A percentile compares a stretch with the other conserved stretches of the same genome.
phyloP scores from a whole-genome alignment of 495 filamentous ascomycete species.

The Cercophora newfieldiana region DNA sequence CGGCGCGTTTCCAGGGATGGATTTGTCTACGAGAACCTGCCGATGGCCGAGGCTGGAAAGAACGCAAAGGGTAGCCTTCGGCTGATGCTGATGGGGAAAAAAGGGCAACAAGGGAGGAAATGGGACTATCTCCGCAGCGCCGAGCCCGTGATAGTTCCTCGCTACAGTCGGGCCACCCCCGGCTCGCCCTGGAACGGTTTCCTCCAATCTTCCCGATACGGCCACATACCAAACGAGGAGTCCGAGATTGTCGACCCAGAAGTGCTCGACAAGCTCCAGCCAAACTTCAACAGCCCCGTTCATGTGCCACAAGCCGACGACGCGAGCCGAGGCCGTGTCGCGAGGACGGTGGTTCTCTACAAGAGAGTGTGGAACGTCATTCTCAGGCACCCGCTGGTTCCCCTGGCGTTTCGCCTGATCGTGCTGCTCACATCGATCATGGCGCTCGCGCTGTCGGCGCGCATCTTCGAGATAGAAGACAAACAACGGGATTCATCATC shows the following conservation, averaged over 20 bases:
- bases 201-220: constrained; percentile 52
- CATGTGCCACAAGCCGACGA: constrained; percentile 24
- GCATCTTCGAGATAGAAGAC: constrained; percentile 65
- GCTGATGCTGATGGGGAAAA: constrained; percentile 35
- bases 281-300: constrained; percentile 45
- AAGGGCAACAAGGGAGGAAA: constrained; percentile 47
- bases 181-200: constrained; percentile 51
- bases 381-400: constrained; percentile 80
- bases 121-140: constrained; percentile 58
- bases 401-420: constrained; percentile 76
- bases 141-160: constrained; percentile 57
- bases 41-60: constrained; percentile 28
- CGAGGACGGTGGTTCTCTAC: constrained; percentile 29
- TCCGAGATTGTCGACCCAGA: constrained; percentile 45
- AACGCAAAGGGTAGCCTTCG: constrained; percentile 24
- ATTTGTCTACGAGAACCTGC: constrained; percentile 46
- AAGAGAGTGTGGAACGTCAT: constrained; percentile 53
- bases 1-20: constrained; percentile 55
- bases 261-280: constrained; percentile 49
- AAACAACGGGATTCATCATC: constrained; percentile 39
- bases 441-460: constrained; percentile 76
- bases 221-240: constrained; percentile 45
- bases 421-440: constrained; percentile 80
- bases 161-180: constrained; percentile 37
- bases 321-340: constrained; percentile 14